Percentiles rank a stretch among this genome's conserved stretches.
These are phyloP conservation scores for Saccharum officinarum DNA, from an alignment of 176 grass and related monocot genomes.

Conservation along the genomic window DNA sequence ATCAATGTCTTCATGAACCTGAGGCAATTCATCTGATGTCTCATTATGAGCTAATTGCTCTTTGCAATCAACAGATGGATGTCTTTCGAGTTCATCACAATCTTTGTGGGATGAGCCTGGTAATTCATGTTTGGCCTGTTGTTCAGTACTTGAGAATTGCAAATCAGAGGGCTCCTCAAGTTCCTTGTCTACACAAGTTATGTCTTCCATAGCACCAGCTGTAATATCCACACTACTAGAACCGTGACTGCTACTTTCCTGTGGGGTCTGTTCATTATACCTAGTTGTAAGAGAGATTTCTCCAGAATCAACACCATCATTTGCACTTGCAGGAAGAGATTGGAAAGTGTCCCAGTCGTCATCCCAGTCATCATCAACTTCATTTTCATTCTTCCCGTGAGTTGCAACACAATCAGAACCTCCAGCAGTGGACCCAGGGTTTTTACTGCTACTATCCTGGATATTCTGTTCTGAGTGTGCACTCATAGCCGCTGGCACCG, in stretches of 20 bases:
- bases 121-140: conserved; percentile 23
- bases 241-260: conserved; percentile 29
- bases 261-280: conserved; percentile 14
- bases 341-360: conserved; percentile 95
- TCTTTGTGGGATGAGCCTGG: conserved; percentile 19
- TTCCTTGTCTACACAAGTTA: conserved; percentile 1
- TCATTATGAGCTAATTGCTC: conserved; percentile 33
- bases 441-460: conserved; percentile 38
- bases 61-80: conserved; percentile 33
- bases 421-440: conserved; percentile 30
- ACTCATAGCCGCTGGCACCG: conserved; percentile 36
- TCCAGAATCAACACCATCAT: conserved; percentile 30
- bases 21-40: conserved; percentile 25
- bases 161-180: conserved; percentile 32
- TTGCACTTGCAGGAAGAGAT: conserved; percentile 67
- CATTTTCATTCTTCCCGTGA: conserved; percentile 43
- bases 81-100: conserved; percentile 21
- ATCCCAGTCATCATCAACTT: conserved; percentile 63
- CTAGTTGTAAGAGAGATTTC: conserved; percentile 27
- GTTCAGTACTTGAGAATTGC: conserved; percentile 23
- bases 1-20: conserved; percentile 42
- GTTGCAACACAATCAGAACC: conserved; percentile 29
- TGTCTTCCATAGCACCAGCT: conserved; percentile 28
- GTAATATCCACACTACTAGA: conserved; percentile 3
- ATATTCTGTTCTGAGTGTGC: conserved; percentile 39